Evolutionary conservation across 306 rosid genomes (phyloP).

Genomic region (Arachis hypogaea): DNA sequence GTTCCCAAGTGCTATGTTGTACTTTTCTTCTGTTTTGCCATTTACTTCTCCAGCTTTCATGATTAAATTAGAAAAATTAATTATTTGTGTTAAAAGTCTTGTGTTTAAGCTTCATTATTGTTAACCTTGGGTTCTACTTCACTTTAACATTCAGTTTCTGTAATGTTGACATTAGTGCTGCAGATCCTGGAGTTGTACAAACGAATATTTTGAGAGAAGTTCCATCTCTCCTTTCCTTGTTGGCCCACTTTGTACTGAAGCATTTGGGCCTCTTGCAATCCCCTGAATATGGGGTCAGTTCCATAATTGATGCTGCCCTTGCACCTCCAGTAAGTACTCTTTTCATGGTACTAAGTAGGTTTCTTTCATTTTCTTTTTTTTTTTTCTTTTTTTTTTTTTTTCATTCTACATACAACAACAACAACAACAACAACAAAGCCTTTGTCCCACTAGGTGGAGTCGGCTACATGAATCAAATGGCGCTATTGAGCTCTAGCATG

Average conservation of each 20-base stretch:
- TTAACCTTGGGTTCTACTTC: slow-evolving; percentile 26
- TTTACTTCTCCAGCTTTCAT: slow-evolving; percentile 1
- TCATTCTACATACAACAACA: no score
- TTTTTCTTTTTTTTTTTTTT: not conserved
- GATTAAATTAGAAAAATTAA: slow-evolving; percentile 14
- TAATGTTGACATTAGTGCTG: slow-evolving; percentile 57
- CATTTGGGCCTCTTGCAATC: slow-evolving; percentile 61
- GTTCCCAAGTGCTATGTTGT: not conserved
- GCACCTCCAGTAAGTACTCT: slow-evolving; percentile 69
- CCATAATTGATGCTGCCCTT: slow-evolving; percentile 80
- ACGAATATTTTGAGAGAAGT: slow-evolving; percentile 83
- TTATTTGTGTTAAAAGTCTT: not conserved
- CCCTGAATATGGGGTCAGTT: slow-evolving; percentile 59
- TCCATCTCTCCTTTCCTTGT: slow-evolving; percentile 56
- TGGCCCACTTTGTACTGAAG: slow-evolving; percentile 52
- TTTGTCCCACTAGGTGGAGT: no score
- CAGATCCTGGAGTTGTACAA: slow-evolving; percentile 83
- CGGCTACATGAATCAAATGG: no score
- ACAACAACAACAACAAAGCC: no score
- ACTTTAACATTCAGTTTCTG: slow-evolving; percentile 30
- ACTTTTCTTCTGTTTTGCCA: not conserved
- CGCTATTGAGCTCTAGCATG: no score
- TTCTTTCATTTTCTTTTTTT: slow-evolving; percentile 1
- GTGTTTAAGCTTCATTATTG: slow-evolving; percentile 15
- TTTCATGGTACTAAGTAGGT: slow-evolving; percentile 15